A percentile compares a stretch with the other conserved stretches of the same genome.
Evolutionary conservation across 768 basidiomycete species (phyloP).

Genomic region (Mrakia blollopis): DNA sequence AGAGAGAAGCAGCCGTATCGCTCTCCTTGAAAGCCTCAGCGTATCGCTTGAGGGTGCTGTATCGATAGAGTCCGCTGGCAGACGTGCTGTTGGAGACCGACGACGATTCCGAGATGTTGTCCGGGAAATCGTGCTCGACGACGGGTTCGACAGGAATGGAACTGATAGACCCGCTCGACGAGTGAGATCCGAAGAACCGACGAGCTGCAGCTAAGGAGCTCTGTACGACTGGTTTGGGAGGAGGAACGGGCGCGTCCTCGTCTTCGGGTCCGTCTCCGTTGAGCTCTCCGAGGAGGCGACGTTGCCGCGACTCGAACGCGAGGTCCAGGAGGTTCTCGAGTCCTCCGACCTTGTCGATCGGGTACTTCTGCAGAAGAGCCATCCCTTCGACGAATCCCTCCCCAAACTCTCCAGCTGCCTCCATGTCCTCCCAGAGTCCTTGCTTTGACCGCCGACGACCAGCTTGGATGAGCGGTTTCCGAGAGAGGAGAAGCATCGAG

Average conservation of each 20-base stretch:
- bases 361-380: constrained; percentile 37
- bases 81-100: not conserved
- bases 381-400: constrained; percentile 35
- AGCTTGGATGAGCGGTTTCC: constrained; percentile 6
- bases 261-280: constrained; percentile 32
- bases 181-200: not conserved
- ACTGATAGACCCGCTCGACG: not conserved
- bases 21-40: constrained; percentile 26
- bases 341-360: constrained; percentile 36
- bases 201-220: constrained; percentile 13
- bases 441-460: constrained; percentile 17
- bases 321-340: constrained; percentile 22
- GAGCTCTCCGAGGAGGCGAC: constrained; percentile 28
- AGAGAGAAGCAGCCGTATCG: constrained; percentile 29
- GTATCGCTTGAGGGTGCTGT: not conserved
- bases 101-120: constrained; percentile 16
- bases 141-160: not conserved
- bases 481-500: constrained; percentile 38
- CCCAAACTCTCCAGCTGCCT: constrained; percentile 33
- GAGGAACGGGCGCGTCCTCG: constrained; percentile 1
- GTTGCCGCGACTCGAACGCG: constrained; percentile 32
- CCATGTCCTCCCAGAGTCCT: constrained; percentile 38
- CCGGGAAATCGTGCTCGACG: constrained; percentile 5
- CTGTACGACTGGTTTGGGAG: not conserved
- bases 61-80: not conserved